Base-by-base conservation (phyloP, 2,329 filamentous ascomycete species). In the Ilyonectria destructans region DNA sequence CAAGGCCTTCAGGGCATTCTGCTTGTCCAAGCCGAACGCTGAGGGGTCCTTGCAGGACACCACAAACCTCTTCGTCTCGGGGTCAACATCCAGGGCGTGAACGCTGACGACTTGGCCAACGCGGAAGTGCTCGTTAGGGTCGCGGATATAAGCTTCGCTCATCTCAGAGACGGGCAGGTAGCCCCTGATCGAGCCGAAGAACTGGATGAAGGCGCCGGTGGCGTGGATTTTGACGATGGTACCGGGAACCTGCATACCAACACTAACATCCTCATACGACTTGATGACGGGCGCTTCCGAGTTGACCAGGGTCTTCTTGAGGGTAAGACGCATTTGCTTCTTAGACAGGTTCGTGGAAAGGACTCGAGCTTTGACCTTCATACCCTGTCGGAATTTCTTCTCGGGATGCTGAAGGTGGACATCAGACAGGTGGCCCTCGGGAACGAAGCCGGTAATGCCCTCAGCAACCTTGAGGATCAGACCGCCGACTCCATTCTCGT, bases 111-210 rank as follows among this genome's bases (percentile, higher is more conserved):
- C 96, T 80, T 99, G 96, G 1, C 96, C 97, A 49, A 91, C 83
- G 40, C 92, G 91, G 84, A 99, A 99, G 81, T 98, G 95, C 77
- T 97, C 91, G 52, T 89, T 90, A 5, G 96, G 95, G 77, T 98
- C 93, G 73, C 92, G 89, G 76, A 99, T 98, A 78, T 92, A 98
- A 12, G 95, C 95, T 80, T 99, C 96, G 79, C 96, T 98, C 96
- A 99, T 99, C 82, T 99, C 96, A 1, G 93, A 93, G 1, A 97
- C 91, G 2, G 96, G 96, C 62, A 99, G 86, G 84, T 97, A 99
- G 9, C 93, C 97, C 71, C 90, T 90, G 21, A 99, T 86, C 9
- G 86, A 83, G 19, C 94, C 94, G 77, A 97, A 99, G 82, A 98
- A 99, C 78, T 97, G 94, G 60, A 99, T 92, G 19, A 96, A 90